A percentile compares a stretch with the other conserved stretches of the same genome.
Conservation (phyloP, 495 filamentous ascomycete species). For the Pseudomonodictys pantanalensis region DNA sequence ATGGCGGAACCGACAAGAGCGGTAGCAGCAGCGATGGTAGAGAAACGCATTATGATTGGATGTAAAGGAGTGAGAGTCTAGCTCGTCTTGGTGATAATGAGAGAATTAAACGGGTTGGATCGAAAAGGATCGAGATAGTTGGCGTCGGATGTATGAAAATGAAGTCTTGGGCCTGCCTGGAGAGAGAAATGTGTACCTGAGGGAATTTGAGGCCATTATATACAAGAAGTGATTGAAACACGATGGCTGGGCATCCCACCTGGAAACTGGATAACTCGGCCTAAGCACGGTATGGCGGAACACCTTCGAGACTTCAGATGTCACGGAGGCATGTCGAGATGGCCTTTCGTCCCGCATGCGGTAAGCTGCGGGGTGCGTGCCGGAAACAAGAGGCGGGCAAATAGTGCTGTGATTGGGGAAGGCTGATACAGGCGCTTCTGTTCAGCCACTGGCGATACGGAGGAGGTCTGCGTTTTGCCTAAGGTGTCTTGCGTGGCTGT, state of each 20-base stretch:
- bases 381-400: constrained; percentile 6
- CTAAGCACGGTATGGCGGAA: constrained; percentile 25
- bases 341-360: background rate
- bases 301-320: constrained; percentile 25
- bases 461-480: constrained; percentile 16
- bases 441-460: constrained; percentile 25
- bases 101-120: constrained; percentile 16
- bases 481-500: constrained; percentile 21
- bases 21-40: constrained; percentile 14
- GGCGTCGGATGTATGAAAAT: constrained; percentile 25
- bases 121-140: constrained; percentile 22
- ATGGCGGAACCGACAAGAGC: constrained; percentile 23
- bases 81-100: constrained; percentile 20
- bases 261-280: background rate
- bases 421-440: constrained; percentile 6
- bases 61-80: constrained; percentile 16
- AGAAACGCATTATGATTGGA: constrained; percentile 33
- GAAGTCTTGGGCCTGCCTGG: constrained; percentile 32
- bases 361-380: background rate
- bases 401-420: constrained; percentile 17
- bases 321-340: constrained; percentile 7
- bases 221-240: constrained; percentile 15
- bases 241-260: background rate
- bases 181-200: constrained; percentile 17
- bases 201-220: constrained; percentile 22